These are phyloP conservation scores for Colletotrichum nymphaeae DNA, from an alignment of 2,329 filamentous ascomycete species.

Conservation along the genomic window DNA sequence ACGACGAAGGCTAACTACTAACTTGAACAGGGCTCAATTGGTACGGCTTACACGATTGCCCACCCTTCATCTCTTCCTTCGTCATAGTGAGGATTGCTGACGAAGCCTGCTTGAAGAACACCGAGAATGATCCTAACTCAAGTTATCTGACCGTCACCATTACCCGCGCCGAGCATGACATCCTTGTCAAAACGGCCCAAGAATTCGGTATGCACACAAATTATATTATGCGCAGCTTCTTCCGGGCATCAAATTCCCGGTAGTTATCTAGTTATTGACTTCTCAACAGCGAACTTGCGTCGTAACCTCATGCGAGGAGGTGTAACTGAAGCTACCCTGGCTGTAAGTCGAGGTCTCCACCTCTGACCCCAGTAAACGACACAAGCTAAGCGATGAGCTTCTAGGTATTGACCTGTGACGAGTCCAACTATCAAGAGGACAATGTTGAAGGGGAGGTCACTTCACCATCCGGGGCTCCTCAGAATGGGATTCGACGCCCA, in stretches of 20 bases:
- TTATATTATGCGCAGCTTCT: not conserved
- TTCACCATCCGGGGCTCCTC: not conserved
- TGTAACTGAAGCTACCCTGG: slow-evolving; percentile 58
- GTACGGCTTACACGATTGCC: slow-evolving; percentile 39
- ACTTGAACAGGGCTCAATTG: slow-evolving; percentile 41
- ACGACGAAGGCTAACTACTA: slow-evolving; percentile 12
- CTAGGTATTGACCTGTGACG: slow-evolving; percentile 35
- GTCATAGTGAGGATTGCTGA: not conserved
- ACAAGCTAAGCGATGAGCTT: not conserved
- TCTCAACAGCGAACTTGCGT: slow-evolving; percentile 54
- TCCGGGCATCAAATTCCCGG: not conserved
- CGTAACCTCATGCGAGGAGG: slow-evolving; percentile 63
- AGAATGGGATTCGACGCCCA: not conserved
- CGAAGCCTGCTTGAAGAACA: slow-evolving; percentile 27
- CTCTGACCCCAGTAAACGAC: not conserved
- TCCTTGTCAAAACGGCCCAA: slow-evolving; percentile 61
- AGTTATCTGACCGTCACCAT: slow-evolving; percentile 61
- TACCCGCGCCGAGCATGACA: slow-evolving; percentile 70
- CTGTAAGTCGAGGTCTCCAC: slow-evolving; percentile 47
- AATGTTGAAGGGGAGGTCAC: not conserved
- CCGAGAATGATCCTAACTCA: slow-evolving; percentile 33
- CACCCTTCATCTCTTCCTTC: not conserved
- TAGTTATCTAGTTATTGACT: slow-evolving; percentile 18
- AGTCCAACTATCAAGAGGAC: slow-evolving; percentile 31
- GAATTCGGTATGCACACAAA: slow-evolving; percentile 63